Percentiles rank a stretch among this genome's conserved stretches.
phyloP scores from a whole-genome alignment of 257 asterid genomes.

The Cordia subcordata region DNA sequence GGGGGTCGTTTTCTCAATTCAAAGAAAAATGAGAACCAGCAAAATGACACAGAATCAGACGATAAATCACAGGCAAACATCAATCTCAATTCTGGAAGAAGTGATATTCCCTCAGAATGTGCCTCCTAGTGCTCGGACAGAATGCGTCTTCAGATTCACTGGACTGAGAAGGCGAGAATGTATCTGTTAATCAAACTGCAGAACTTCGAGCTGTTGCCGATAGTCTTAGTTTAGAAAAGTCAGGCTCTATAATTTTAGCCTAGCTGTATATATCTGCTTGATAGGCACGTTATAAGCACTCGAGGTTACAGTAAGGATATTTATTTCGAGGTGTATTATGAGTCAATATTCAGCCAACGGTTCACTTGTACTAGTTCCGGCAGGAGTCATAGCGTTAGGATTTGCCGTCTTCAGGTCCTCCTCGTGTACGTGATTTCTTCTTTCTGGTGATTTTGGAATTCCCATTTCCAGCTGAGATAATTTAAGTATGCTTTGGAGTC shows the following conservation, averaged over 20 bases:
- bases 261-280: background rate
- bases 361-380: background rate
- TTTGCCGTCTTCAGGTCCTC: too few relatives aligned
- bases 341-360: background rate
- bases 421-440: too few relatives aligned
- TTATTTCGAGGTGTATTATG: background rate
- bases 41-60: conserved; percentile 39
- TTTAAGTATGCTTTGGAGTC: too few relatives aligned
- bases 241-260: conserved; percentile 1
- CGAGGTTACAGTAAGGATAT: background rate
- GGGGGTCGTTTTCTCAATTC: conserved; percentile 83
- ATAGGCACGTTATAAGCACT: background rate
- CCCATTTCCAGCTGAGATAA: too few relatives aligned
- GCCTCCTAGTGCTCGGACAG: conserved; percentile 29
- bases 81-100: conserved; percentile 39
- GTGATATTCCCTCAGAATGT: conserved; percentile 26
- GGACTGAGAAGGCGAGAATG: background rate
- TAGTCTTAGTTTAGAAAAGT: background rate
- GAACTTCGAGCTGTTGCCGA: background rate
- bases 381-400: background rate
- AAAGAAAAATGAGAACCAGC: conserved; percentile 54
- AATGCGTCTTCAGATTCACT: background rate
- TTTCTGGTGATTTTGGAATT: too few relatives aligned
- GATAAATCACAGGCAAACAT: conserved; percentile 32
- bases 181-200: background rate